A percentile compares a stretch with the other conserved stretches of the same genome.
Evolutionary conservation across 139 green algal genomes (phyloP).

Genomic region (Zygnema cylindricum): DNA sequence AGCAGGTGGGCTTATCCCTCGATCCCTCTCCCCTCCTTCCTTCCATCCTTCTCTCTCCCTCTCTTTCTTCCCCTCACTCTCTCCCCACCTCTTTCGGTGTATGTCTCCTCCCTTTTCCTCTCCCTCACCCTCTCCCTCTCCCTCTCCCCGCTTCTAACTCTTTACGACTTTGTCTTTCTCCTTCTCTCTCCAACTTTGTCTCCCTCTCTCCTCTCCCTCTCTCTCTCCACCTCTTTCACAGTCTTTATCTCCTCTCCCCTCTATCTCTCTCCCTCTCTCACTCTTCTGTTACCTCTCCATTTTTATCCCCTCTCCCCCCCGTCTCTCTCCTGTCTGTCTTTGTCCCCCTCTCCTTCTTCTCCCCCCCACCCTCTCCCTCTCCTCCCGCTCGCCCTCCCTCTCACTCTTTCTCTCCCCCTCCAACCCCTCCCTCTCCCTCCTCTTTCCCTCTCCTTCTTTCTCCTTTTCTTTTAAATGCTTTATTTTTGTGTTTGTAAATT

Average conservation of each 20-base stretch:
- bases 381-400: not conserved
- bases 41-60: not conserved
- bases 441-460: not conserved
- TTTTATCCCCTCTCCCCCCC: not conserved
- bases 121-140: not conserved
- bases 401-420: not conserved
- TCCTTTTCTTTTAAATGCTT: conserved; percentile 1
- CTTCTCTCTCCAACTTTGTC: not conserved
- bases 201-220: not conserved
- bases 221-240: not conserved
- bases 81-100: not conserved
- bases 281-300: not conserved
- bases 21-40: not conserved
- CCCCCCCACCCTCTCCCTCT: too few relatives aligned
- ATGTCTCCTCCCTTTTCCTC: not conserved
- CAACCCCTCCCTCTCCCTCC: not conserved
- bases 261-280: not conserved
- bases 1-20: not conserved
- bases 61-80: not conserved
- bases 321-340: not conserved
- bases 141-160: not conserved
- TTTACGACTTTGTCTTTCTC: not conserved
- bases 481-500: too few relatives aligned
- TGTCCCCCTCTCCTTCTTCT: too few relatives aligned
- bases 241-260: not conserved